Base-by-base conservation (phyloP, 805 yeast genomes). In the Wickerhamomyces pijperi region DNA sequence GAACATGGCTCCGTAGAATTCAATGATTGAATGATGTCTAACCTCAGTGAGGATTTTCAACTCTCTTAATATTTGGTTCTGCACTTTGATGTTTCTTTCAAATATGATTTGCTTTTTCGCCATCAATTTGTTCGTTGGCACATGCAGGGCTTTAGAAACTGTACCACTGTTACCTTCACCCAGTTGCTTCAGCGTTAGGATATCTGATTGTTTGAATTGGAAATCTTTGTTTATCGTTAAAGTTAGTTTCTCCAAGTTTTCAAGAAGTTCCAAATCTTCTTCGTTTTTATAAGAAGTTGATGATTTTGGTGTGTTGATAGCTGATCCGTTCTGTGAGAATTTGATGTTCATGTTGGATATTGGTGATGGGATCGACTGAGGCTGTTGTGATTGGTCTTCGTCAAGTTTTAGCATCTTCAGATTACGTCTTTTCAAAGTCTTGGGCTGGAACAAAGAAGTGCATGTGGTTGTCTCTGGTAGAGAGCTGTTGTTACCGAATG, bases 121-220 rank as follows among this genome's bases (percentile, higher is more conserved):
- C 86, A 92, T 83, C 23, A 81, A 73, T 42, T 78, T 79, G 45
- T 87, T 85, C 9, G 90, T 78, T 11, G 97, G 96, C 4, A 84
- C 71, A 59, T 92, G 97, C 38, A 86, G 62, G 12, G 87, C 94
- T 54, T 88, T 86, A 35, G 82, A 66, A 3, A 92, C 99, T 2
- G 86, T 78, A 2, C 99, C 99, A 12, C 95, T 86, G 55, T 85
- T 88, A 12, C 99, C 99, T 21, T 85, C 72, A 9, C 99, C 99
- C 37, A 92, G 67, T 44, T 77, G 78, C 43, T 84, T 78, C 38
- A 92, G 57, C 28, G 78, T 74, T 14, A 87, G 74, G 19, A 92
- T 60, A 52, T 92, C 96, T 34, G 76, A 76, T 33, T 70, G 70
- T 39, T 68, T 67, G 36, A 78, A 64, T 38, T 70, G 67, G 31